Conservation (phyloP, 306 rosid genomes). For the Malus orientalis region DNA sequence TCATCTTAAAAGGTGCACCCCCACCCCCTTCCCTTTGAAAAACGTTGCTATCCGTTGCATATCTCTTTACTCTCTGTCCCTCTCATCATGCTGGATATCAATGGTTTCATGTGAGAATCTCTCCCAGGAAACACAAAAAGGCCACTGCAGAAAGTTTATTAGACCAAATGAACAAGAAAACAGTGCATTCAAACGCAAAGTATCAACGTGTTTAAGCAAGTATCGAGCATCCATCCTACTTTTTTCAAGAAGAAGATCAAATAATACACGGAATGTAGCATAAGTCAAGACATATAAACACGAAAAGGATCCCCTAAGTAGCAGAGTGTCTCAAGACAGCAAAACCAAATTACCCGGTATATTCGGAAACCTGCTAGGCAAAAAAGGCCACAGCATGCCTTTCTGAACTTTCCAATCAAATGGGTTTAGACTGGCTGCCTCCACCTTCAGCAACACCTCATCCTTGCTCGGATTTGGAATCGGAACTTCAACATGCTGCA, state of each 20-base stretch:
- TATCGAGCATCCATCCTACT: not conserved
- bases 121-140: not conserved
- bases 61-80: too few relatives aligned
- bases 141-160: not conserved
- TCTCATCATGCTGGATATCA: too few relatives aligned
- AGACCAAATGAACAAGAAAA: not conserved
- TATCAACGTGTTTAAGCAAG: not conserved
- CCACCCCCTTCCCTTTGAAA: too few relatives aligned
- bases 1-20: too few relatives aligned
- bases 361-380: constrained; percentile 66
- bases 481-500: constrained; percentile 52
- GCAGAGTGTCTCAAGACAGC: not conserved
- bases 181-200: not conserved
- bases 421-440: constrained; percentile 72
- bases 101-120: not conserved
- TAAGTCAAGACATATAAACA: not conserved
- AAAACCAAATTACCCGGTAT: constrained; percentile 48
- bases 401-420: constrained; percentile 87
- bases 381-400: constrained; percentile 56
- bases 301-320: not conserved
- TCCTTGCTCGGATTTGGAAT: constrained; percentile 51
- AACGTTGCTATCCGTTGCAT: too few relatives aligned
- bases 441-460: constrained; percentile 61
- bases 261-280: not conserved
- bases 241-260: not conserved